Base-by-base conservation (phyloP, 768 basidiomycete genomes). In the Boletus huronensis region DNA sequence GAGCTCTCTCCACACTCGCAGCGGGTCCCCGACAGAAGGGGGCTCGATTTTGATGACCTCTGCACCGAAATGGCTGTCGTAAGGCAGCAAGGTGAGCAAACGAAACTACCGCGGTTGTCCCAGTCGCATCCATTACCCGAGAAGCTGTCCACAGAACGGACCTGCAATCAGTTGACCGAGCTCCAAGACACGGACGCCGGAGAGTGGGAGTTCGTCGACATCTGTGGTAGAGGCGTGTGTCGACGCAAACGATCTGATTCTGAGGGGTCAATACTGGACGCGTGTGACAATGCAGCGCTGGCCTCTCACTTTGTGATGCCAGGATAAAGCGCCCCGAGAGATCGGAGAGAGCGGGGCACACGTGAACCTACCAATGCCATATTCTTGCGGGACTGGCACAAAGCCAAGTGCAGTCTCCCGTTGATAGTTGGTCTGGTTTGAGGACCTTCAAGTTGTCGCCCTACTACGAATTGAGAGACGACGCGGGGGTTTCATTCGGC, bases 31-130 rank as follows among this genome's bases (percentile, higher is more conserved):
- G 10, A 68, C 71, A 10, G 73, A 74, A 1, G 86, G 85, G 0
- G 84, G 77, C 60, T 88, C 87, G 11, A 88, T 72, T 62, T 88
- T 88, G 70, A 88, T 86, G 14, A 88, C 72, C 52, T 89, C 85
- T 13, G 87, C 87, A 16, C 85, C 86, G 53, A 81, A 87, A 66
- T 87, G 84, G 0, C 85, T 87, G 60, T 52, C n/a, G 40, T 44
- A 23, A 21, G 23, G n/a, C 19, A 43, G 38, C 11, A 32, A 29
- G 46, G 45, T 55, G 10, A 31, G 52, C 23, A 26, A 29, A 47
- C 10, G 9, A 26, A 38, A 42, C 1, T 28, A 29, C 14, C 11
- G 40, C 29, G 28, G 25, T 50, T 35, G 16, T 17, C 54, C 38
- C 10, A 28, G 19, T 40, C 6, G 47, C 5, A 21, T 5, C 17